Evolutionary conservation across 441 rosid genomes (phyloP).

Genomic region (Brassica balearica): DNA sequence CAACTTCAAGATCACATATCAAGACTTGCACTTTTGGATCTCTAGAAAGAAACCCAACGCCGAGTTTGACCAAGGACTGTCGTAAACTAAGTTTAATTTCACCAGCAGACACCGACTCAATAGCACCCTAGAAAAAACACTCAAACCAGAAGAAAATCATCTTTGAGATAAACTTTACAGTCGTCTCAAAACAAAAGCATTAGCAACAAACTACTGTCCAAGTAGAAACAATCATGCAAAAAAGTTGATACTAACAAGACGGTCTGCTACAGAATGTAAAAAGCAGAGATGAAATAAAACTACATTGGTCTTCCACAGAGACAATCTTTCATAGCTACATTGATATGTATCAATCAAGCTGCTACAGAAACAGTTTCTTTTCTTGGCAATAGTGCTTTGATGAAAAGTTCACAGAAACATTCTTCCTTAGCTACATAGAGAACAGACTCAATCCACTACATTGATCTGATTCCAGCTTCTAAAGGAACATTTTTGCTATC

Average conservation of each 20-base stretch:
- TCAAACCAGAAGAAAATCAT: slow-evolving; percentile 35
- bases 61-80: slow-evolving; percentile 92
- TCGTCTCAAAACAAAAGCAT: background rate
- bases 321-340: slow-evolving; percentile 6
- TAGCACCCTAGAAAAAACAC: slow-evolving; percentile 75
- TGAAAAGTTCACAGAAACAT: background rate
- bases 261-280: background rate
- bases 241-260: slow-evolving; percentile 6
- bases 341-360: background rate
- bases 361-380: background rate
- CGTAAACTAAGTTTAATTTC: slow-evolving; percentile 91
- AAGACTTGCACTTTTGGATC: slow-evolving; percentile 92
- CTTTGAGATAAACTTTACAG: background rate
- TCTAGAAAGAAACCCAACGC: slow-evolving; percentile 86
- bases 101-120: slow-evolving; percentile 90
- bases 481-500: background rate
- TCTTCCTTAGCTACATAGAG: background rate
- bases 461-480: no score
- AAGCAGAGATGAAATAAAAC: background rate
- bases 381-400: background rate
- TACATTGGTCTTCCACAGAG: background rate
- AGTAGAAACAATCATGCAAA: slow-evolving; percentile 23
- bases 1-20: slow-evolving; percentile 84
- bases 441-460: background rate
- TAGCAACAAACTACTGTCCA: background rate